These are phyloP conservation scores for Stellera chamaejasme DNA, from an alignment of 345 rosid genomes.

Conservation along the genomic window DNA sequence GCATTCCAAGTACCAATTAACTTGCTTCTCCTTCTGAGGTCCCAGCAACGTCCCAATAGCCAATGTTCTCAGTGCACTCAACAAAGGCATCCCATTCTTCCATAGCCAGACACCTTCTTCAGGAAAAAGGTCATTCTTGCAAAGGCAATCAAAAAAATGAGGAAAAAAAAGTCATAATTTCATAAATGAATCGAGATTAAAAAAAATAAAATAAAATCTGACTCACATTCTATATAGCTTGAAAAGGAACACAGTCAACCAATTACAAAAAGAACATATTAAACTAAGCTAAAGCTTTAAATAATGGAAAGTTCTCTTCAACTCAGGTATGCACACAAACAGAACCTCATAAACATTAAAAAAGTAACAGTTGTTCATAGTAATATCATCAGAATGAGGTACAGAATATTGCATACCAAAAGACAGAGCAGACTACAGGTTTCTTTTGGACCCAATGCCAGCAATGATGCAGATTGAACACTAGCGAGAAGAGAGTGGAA, in stretches of 20 bases:
- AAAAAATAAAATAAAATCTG: too few species aligned
- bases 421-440: constrained; percentile 90
- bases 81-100: constrained; percentile 85
- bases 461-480: constrained; percentile 60
- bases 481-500: constrained; percentile 72
- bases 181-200: too few species aligned
- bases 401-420: constrained; percentile 50
- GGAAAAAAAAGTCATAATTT: too few species aligned
- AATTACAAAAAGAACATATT: not conserved
- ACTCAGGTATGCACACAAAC: not conserved
- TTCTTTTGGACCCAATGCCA: constrained; percentile 94
- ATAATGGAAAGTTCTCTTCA: not conserved
- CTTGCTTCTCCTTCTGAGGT: constrained; percentile 72
- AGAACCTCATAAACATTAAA: constrained; percentile 1
- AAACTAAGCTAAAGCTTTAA: constrained; percentile 1
- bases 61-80: constrained; percentile 81
- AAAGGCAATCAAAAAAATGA: constrained; percentile 20
- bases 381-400: not conserved
- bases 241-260: not conserved
- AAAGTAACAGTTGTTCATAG: not conserved
- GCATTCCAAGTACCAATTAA: constrained; percentile 82
- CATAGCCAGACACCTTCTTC: constrained; percentile 92
- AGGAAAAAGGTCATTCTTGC: constrained; percentile 86
- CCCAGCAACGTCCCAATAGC: constrained; percentile 81
- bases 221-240: not conserved